Base-by-base conservation (phyloP, 2,329 filamentous ascomycete genomes). In the Setomelanomma holmii region DNA sequence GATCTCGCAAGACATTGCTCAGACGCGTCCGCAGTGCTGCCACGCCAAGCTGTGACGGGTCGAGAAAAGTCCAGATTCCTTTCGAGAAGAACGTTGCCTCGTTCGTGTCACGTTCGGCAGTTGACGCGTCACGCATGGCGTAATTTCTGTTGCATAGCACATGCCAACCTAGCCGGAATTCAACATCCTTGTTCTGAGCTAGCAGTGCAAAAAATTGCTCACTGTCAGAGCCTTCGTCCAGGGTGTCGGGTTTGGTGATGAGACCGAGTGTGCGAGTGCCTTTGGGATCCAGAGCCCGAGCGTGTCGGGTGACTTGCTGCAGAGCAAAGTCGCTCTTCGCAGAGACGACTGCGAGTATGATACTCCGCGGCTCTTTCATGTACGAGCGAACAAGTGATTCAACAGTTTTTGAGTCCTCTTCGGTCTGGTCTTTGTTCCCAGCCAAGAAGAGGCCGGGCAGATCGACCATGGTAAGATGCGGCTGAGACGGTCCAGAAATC, bases 391-490 rank as follows among this genome's bases (percentile, higher is more conserved):
- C 73, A 11, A 86, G 68, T 0, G 77, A 61, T n/a, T 73, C 56
- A 8, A 86, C 79, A 1, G 81, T 51, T 3, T 76, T 67, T 2
- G 78, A 74, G 49, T 83, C 81, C 1, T 64, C 62, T 12, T 69
- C 71, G 1, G 77, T 78, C 56, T 84, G 80, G 1, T 77, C 63
- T 35, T 77, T 77, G 14, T 73, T 81, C 19, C 76, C 72, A 0
- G 78, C 75, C 40, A 79, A 75, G 45, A 84, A 81, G 5, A 86
- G 68, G 3, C 82, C 81, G 0, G 82, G 82, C 4, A 84, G 73
- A 51, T 84, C 82, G 12, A 84, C 80, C 4, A 56, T 42, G 2
- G 1, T 63, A 30, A 68, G 43, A 22, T 63, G 52, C 8, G 48
- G 46, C 38, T 50, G 22, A 19, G 40, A 22, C 10, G 61, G 59